Conservation (phyloP, 495 filamentous ascomycete genomes). For the Penicillium dipodomyicola region DNA sequence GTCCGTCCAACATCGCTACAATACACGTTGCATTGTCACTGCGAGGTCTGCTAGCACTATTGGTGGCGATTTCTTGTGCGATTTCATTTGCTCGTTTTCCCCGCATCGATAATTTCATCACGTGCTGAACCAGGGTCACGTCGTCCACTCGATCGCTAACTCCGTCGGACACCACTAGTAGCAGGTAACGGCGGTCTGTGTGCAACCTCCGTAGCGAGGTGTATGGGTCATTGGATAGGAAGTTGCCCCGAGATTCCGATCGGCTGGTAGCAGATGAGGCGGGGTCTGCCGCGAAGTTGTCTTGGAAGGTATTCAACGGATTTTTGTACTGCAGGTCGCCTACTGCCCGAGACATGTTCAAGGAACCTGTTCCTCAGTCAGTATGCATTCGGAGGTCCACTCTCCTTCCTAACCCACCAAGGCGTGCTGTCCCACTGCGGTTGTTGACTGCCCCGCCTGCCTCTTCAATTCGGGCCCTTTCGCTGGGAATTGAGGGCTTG, state of each 20-base stretch:
- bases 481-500: constrained; percentile 35
- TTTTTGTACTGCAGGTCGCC: constrained; percentile 46
- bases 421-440: constrained; percentile 28
- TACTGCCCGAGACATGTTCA: constrained; percentile 47
- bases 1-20: constrained; percentile 34
- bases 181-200: constrained; percentile 29
- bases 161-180: constrained; percentile 35
- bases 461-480: constrained; percentile 35
- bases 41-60: constrained; percentile 10
- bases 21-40: constrained; percentile 41
- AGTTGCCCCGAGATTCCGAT: constrained; percentile 26
- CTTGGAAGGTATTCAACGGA: constrained; percentile 32
- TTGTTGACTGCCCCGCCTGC: constrained; percentile 36
- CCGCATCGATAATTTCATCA: constrained; percentile 35
- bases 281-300: constrained; percentile 10
- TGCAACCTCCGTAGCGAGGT: constrained; percentile 25
- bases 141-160: constrained; percentile 35
- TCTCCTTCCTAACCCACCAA: constrained; percentile 28
- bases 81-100: constrained; percentile 34
- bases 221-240: constrained; percentile 38
- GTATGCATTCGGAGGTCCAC: not conserved
- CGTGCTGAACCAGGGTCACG: constrained; percentile 30
- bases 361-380: constrained; percentile 23
- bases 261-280: constrained; percentile 23
- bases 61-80: constrained; percentile 28